A percentile compares a stretch with the other conserved stretches of the same genome.
phyloP scores from a whole-genome alignment of 371 early-diverging fungal species.

The Encephalitozoon intestinalis region DNA sequence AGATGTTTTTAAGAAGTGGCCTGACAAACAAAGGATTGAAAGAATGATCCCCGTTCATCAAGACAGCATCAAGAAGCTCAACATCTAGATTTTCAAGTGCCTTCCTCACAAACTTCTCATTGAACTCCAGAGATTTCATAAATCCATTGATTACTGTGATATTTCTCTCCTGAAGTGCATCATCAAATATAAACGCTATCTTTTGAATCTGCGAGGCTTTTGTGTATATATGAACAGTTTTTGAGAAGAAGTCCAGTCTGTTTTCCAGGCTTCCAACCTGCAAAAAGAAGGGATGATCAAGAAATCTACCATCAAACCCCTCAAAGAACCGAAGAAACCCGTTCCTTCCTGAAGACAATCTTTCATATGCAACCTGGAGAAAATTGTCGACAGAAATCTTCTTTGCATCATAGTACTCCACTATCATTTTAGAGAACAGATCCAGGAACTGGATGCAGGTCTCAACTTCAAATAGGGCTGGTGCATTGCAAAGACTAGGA shows the following conservation, averaged over 20 bases:
- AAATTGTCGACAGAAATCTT: neutral
- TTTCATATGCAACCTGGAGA: neutral
- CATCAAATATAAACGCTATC: slow-evolving; percentile 24
- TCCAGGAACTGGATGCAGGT: slow-evolving; percentile 9
- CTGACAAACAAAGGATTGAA: slow-evolving; percentile 35
- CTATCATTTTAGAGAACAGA: slow-evolving; percentile 8
- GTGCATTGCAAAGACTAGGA: neutral
- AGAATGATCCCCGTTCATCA: slow-evolving; percentile 19
- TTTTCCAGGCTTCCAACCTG: neutral
- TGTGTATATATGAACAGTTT: slow-evolving; percentile 20
- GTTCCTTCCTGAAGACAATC: neutral
- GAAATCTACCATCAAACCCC: neutral
- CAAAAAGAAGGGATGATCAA: neutral
- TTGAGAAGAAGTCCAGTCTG: slow-evolving; percentile 16
- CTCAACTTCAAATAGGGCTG: slow-evolving; percentile 6
- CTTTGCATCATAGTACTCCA: neutral
- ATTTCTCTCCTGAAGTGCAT: slow-evolving; percentile 24
- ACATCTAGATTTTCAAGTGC: slow-evolving; percentile 28
- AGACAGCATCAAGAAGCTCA: slow-evolving; percentile 2
- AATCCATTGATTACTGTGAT: slow-evolving; percentile 37
- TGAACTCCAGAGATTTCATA: slow-evolving; percentile 21
- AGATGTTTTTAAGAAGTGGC: slow-evolving; percentile 2
- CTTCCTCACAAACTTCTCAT: slow-evolving; percentile 23
- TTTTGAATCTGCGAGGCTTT: neutral
- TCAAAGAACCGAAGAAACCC: slow-evolving; percentile 21